Conservation (phyloP, 2,329 filamentous ascomycete genomes). For the Ophiostoma piceae region DNA sequence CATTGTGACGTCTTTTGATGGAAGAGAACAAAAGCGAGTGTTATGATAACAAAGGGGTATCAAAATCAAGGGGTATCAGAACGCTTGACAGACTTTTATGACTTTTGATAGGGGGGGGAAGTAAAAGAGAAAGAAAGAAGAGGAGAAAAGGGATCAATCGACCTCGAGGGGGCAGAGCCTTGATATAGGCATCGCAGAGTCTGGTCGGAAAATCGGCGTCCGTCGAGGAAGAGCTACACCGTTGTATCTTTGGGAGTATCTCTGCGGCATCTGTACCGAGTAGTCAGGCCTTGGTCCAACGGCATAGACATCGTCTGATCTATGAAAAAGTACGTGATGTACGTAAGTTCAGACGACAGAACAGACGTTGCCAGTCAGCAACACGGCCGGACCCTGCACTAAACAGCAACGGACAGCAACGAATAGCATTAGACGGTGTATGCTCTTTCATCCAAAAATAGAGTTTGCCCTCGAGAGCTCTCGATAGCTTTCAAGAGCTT, state of each 20-base stretch:
- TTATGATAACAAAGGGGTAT: not conserved
- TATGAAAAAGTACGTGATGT: too few species aligned
- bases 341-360: too few species aligned
- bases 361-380: too few species aligned
- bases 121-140: too few species aligned
- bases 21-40: slow-evolving; percentile 30
- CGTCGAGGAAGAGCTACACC: too few species aligned
- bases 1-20: not conserved
- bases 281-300: too few species aligned
- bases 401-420: not conserved
- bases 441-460: not conserved
- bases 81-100: not conserved
- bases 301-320: too few species aligned
- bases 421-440: too few species aligned
- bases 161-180: not conserved
- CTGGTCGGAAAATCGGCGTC: not conserved
- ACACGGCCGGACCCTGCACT: not conserved
- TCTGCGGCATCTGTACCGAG: too few species aligned
- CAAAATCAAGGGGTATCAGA: not conserved
- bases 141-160: not conserved
- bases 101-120: not conserved
- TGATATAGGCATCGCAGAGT: not conserved
- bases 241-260: too few species aligned
- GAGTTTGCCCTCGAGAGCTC: not conserved
- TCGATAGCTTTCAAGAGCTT: not conserved